Base-by-base conservation (phyloP, 345 rosid genomes). In the Brassica nigra region DNA sequence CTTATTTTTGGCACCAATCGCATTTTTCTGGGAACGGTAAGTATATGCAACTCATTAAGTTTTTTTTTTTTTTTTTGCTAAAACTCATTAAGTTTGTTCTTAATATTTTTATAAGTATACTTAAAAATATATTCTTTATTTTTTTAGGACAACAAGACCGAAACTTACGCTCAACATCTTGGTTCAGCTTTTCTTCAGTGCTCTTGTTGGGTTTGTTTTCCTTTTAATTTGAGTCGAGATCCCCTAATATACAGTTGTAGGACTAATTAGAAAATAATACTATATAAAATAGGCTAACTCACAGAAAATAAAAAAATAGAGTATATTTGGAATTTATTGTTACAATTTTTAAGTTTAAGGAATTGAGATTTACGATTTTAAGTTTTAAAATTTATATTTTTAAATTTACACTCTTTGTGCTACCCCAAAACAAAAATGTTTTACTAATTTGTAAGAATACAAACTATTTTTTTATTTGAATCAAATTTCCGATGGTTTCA, bases 141-240 rank as follows among this genome's bases (percentile, higher is more conserved):
- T 64, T 74, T 71, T 85, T 80, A 94, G 97, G 84, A 84, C 66
- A 70, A 86, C 82, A 75, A 86, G 96, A 80, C 85, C 89, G 23
- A 89, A 83, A 84, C 93, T 92, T 71, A 90, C 91, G 2, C 59
- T 80, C 71, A 79, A 82, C 23, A 83, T 90, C 73, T 66, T 84
- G 69, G 86, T 85, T 80, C 89, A 79, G 66, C 86, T 89, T 55
- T 94, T 94, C 85, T 68, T 90, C 80, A 89, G 89, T 77, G 91
- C 87, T 66, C 85, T 92, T 63, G 76, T 87, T 23, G 98, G 97
- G 97, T 89, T 73, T 23, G 81, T 77, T 71, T 15, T 75, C 16
- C 28, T 2, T 18, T 68, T 8, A 3, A 28, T 73, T 49, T 36
- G 47, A 16, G 54, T 8, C n/a, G 4, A 9, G 3, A 62, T 47